phyloP scores from a whole-genome alignment of 1,284 basidiomycete species.

The Mycena citricolor region DNA sequence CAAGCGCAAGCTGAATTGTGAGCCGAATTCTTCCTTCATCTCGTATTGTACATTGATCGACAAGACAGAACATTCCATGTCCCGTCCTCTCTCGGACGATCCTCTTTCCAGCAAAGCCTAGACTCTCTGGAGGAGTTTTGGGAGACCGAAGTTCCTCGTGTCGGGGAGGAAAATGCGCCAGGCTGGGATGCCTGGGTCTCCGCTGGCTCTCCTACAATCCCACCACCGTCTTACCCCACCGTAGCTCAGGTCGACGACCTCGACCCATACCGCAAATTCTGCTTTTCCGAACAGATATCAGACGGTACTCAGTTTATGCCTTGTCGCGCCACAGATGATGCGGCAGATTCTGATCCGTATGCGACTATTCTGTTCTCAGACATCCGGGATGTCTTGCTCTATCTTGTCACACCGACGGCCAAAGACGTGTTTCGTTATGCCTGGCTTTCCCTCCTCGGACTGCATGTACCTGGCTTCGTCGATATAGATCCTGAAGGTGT shows the following conservation, averaged over 20 bases:
- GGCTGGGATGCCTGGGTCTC: slow-evolving; percentile 66
- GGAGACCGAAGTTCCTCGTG: slow-evolving; percentile 68
- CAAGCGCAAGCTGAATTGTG: slow-evolving; percentile 79
- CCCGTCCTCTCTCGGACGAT: slow-evolving; percentile 41
- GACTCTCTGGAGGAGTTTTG: slow-evolving; percentile 70
- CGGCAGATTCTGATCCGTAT: slow-evolving; percentile 73
- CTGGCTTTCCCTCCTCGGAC: slow-evolving; percentile 77
- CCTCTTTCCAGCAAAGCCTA: slow-evolving; percentile 48
- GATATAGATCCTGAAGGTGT: slow-evolving; percentile 21
- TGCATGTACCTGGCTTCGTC: slow-evolving; percentile 68
- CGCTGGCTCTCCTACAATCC: slow-evolving; percentile 34
- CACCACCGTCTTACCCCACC: slow-evolving; percentile 14
- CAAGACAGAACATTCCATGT: slow-evolving; percentile 51
- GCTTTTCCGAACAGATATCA: slow-evolving; percentile 52
- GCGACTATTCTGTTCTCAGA: slow-evolving; percentile 80
- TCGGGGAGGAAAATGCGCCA: slow-evolving; percentile 58
- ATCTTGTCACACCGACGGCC: slow-evolving; percentile 51
- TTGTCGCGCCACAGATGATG: slow-evolving; percentile 57
- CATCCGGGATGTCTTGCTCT: slow-evolving; percentile 67
- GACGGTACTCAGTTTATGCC: slow-evolving; percentile 52
- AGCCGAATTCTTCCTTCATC: slow-evolving; percentile 27
- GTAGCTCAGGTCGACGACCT: slow-evolving; percentile 28
- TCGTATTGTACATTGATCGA: slow-evolving; percentile 13
- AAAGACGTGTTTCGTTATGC: slow-evolving; percentile 69
- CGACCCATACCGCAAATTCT: slow-evolving; percentile 76